Base-by-base conservation (phyloP, 139 green algal genomes). In the Asterochloris erici region DNA sequence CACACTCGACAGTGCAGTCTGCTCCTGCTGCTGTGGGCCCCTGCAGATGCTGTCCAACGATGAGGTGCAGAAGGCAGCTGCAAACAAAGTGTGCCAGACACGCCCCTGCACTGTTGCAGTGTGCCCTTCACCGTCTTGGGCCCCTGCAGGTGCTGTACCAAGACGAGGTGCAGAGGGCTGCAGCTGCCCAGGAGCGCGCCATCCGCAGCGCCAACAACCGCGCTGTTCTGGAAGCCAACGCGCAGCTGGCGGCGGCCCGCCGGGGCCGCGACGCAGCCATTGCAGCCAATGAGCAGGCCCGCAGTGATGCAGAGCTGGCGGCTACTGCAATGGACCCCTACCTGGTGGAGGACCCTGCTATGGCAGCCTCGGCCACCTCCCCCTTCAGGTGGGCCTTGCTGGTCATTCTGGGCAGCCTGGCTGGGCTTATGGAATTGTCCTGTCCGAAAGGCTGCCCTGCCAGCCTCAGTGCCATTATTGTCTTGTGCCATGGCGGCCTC, bases 311-410 rank as follows among this genome's bases (percentile, higher is more conserved):
- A 63, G 77, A 87, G 19, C 62, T 89, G 77, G 76, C 80, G 9
- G 83, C 86, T 60, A 87, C 84, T 63, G 74, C 89, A 68, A 84
- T 82, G 15, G 87, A 91, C 79, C 81, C 86, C n/a, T 84, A 90
- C 68, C 86, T 92, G 83, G 87, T 79, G 54, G 64, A 86, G 29
- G 82, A 85, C 75, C 82, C 82, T 26, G 26, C 54, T 9, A 85
- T 68, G 29, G 82, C 82, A 60, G 68, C 78, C 63, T 79, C 63
- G 11, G 80, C 75, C 26, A 62, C 74, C 26, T 74, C 63, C 27
- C 63, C 82, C 38, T 83, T 79, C 77, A 82, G 82, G 82, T 83
- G 73, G 0, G 12, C 63, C 74, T 29, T 54, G 16, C 21, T 71
- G 17, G 66, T 1, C 66, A 26, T 9, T 71, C 4, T 71, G 4